These are phyloP conservation scores for Zizania palustris DNA, from an alignment of 202 grass and related monocot genomes.

Conservation along the genomic window DNA sequence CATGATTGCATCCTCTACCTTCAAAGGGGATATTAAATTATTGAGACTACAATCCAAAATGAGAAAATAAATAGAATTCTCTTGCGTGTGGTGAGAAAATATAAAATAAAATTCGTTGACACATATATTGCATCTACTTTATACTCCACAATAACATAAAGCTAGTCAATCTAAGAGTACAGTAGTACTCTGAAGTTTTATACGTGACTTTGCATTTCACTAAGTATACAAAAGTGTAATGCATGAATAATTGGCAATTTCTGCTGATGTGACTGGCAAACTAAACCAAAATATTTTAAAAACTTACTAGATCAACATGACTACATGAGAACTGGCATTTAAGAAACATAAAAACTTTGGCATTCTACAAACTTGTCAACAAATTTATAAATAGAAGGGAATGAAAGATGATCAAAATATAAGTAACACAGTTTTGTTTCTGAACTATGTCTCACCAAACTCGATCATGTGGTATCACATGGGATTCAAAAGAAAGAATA, in stretches of 20 bases:
- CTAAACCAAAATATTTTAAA: conserved; percentile 29
- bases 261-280: background rate
- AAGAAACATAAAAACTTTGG: conserved; percentile 1
- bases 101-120: conserved; percentile 21
- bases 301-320: conserved; percentile 26
- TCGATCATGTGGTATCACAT: background rate
- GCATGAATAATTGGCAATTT: conserved; percentile 15
- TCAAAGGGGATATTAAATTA: conserved; percentile 52
- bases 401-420: conserved; percentile 13
- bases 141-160: conserved; percentile 36
- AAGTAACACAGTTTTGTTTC: conserved; percentile 3
- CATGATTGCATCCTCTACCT: conserved; percentile 94
- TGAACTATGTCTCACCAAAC: conserved; percentile 32
- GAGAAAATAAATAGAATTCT: conserved; percentile 28
- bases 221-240: background rate
- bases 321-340: background rate
- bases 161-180: conserved; percentile 17
- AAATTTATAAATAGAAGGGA: conserved; percentile 11
- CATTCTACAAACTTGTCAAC: conserved; percentile 22
- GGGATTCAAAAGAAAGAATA: conserved; percentile 32
- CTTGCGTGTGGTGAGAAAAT: conserved; percentile 31
- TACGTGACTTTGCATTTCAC: conserved; percentile 9
- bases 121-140: conserved; percentile 27
- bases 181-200: conserved; percentile 4
- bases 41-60: conserved; percentile 30